Evolutionary conservation across 1,139 yeast species (phyloP).

Genomic region (Komagataea norvegica): DNA sequence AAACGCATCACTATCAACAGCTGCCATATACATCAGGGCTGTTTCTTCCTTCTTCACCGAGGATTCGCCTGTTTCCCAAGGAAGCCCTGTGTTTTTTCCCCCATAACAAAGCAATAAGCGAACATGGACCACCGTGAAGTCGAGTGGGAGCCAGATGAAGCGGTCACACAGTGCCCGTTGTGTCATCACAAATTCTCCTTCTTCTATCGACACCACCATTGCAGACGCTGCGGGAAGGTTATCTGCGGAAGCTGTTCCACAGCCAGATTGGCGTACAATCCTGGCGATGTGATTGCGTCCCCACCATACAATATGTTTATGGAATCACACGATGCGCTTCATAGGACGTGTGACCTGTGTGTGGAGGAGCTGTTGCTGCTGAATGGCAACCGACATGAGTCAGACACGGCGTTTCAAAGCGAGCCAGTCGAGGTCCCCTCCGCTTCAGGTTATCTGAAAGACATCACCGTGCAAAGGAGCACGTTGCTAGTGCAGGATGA

Average conservation of each 20-base stretch:
- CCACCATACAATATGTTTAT: slow-evolving; percentile 38
- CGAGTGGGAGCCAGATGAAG: slow-evolving; percentile 77
- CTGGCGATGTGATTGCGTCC: slow-evolving; percentile 36
- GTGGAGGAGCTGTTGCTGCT: slow-evolving; percentile 52
- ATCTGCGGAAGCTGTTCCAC: slow-evolving; percentile 67
- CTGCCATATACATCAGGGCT: too few species aligned
- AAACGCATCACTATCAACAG: too few species aligned
- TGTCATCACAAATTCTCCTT: slow-evolving; percentile 59
- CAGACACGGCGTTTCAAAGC: slow-evolving; percentile 8
- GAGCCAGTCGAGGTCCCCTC: slow-evolving; percentile 12
- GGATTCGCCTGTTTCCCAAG: too few species aligned
- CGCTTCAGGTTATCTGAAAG: slow-evolving; percentile 13
- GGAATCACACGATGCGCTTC: slow-evolving; percentile 48
- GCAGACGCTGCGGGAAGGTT: slow-evolving; percentile 74
- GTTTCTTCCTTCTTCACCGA: too few species aligned
- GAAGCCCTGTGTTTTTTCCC: too few species aligned
- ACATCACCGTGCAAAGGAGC: slow-evolving; percentile 16
- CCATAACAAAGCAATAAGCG: too few species aligned
- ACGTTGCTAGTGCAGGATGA: slow-evolving; percentile 10
- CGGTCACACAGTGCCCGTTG: slow-evolving; percentile 51
- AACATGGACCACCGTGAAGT: neutral
- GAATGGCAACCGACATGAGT: slow-evolving; percentile 10
- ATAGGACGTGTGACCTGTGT: slow-evolving; percentile 71
- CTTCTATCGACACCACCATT: slow-evolving; percentile 83
- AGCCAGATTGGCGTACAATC: slow-evolving; percentile 39